These are phyloP conservation scores for Trichomonas tenax DNA, from an alignment of 208 protist species.

Conservation along the genomic window DNA sequence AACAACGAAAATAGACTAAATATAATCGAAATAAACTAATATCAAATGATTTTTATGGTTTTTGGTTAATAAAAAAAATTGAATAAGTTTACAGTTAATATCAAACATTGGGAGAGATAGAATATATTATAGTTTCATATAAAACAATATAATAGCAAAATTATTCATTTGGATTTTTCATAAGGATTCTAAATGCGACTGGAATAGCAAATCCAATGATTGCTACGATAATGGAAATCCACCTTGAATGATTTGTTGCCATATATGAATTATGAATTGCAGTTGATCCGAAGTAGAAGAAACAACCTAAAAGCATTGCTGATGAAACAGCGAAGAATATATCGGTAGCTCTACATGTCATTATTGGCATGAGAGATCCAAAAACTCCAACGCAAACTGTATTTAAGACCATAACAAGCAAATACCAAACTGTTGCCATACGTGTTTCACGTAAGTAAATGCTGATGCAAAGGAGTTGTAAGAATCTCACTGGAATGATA, in stretches of 20 bases:
- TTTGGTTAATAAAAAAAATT: too few species aligned
- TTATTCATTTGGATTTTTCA: background rate
- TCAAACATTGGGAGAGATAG: too few species aligned
- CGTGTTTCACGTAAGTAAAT: background rate
- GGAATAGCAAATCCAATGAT: background rate
- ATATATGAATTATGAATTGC: background rate
- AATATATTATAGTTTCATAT: too few species aligned
- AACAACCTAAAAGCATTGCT: background rate
- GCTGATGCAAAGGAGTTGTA: background rate
- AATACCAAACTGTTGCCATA: background rate
- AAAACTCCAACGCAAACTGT: background rate
- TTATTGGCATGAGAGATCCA: background rate
- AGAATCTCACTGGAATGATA: background rate
- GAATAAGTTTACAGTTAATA: too few species aligned
- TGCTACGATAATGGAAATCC: background rate
- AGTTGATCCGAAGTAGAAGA: background rate
- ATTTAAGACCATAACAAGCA: background rate
- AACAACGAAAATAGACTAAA: too few species aligned
- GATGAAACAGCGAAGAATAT: background rate
- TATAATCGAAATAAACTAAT: too few species aligned
- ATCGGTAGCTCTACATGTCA: too few species aligned
- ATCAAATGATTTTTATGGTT: too few species aligned
- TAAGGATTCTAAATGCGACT: background rate
- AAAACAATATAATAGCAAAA: background rate
- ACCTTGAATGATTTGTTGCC: background rate